Percentiles rank a stretch among this genome's conserved stretches.
These are phyloP conservation scores for Aspergillus felis DNA, from an alignment of 2,329 filamentous ascomycete genomes.

Conservation along the genomic window DNA sequence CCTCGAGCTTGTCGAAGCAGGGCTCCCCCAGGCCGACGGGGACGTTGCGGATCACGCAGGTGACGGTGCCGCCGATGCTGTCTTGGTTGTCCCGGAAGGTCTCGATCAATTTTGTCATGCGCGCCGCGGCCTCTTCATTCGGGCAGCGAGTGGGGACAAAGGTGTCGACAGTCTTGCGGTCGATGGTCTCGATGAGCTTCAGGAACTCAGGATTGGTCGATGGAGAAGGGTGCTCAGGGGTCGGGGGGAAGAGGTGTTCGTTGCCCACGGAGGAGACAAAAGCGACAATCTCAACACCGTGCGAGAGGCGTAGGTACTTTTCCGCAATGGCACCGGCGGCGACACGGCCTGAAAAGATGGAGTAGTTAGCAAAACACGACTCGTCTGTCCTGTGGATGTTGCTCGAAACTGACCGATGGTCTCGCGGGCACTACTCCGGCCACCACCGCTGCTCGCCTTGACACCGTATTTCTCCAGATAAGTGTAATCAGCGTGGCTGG, in stretches of 20 bases:
- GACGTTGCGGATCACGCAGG: constrained; percentile 83
- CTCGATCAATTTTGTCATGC: constrained; percentile 77
- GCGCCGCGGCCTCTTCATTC: constrained; percentile 56
- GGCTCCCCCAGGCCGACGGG: constrained; percentile 88
- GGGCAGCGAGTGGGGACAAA: constrained; percentile 88
- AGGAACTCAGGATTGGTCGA: constrained; percentile 77
- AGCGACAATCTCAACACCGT: constrained; percentile 86
- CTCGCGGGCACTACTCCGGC: constrained; percentile 86
- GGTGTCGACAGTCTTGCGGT: constrained; percentile 72
- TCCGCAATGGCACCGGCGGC: constrained; percentile 90
- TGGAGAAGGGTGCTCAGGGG: constrained; percentile 62
- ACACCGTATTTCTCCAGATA: constrained; percentile 97
- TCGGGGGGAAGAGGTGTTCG: constrained; percentile 71
- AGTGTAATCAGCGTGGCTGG: constrained; percentile 93
- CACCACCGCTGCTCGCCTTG: constrained; percentile 85
- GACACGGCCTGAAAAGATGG: constrained; percentile 58
- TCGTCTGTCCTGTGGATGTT: neutral
- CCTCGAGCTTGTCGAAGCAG: constrained; percentile 93
- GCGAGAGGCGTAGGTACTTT: constrained; percentile 77
- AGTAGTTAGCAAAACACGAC: neutral
- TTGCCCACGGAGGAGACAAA: constrained; percentile 83
- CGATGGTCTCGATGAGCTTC: constrained; percentile 66
- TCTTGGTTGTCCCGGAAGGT: constrained; percentile 74
- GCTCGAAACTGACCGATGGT: constrained; percentile 66
- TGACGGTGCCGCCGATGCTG: constrained; percentile 92